A percentile compares a stretch with the other conserved stretches of the same genome.
Conservation (phyloP, 1,139 yeast species). For the Suhomyces bolitotheri region DNA sequence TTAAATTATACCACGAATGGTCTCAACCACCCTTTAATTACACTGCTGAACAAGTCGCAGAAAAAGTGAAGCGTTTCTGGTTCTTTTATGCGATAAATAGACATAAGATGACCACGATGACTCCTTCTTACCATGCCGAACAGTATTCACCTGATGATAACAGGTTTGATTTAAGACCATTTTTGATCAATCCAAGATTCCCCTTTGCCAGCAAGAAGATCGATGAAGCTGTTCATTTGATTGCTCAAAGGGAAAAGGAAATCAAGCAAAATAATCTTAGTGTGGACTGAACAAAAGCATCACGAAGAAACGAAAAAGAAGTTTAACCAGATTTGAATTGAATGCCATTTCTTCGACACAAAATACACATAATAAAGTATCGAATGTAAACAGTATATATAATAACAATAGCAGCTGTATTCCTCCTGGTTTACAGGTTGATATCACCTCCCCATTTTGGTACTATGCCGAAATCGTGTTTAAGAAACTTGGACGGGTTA, state of each 20-base stretch:
- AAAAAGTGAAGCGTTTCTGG: constrained; percentile 87
- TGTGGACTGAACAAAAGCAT: constrained; percentile 14
- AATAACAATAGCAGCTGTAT: too few relatives aligned
- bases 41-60: constrained; percentile 83
- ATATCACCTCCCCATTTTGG: constrained; percentile 57
- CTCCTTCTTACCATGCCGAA: constrained; percentile 97
- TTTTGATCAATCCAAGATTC: constrained; percentile 86
- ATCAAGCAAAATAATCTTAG: constrained; percentile 20
- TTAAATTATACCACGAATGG: constrained; percentile 90
- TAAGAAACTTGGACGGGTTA: constrained; percentile 36
- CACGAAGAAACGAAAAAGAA: too few relatives aligned
- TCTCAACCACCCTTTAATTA: constrained; percentile 64
- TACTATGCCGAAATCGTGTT: constrained; percentile 40
- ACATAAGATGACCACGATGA: constrained; percentile 93
- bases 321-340: not conserved
- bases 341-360: not conserved
- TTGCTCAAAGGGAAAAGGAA: constrained; percentile 41
- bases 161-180: constrained; percentile 92
- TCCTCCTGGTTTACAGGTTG: constrained; percentile 25
- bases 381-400: too few relatives aligned
- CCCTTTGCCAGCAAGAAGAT: constrained; percentile 89
- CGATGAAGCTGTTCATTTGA: constrained; percentile 64
- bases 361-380: too few relatives aligned
- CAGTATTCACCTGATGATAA: constrained; percentile 98
- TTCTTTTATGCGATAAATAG: constrained; percentile 92